Evolutionary conservation across 352 stramenopile species (phyloP).

Genomic region (Globisporangium spiculum): DNA sequence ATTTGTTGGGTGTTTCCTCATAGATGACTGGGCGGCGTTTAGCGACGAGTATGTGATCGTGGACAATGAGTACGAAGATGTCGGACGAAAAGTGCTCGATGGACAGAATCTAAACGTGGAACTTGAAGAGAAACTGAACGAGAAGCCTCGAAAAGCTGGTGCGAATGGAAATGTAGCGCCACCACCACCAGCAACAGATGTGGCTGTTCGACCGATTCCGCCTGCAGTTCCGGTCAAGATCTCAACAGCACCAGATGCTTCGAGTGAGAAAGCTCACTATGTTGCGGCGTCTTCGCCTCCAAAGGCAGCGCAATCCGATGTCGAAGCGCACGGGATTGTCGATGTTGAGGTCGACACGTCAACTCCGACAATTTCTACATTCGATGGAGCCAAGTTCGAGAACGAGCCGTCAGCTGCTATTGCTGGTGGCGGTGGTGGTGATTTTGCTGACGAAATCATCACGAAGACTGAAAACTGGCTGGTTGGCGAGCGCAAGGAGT

Average conservation of each 20-base stretch:
- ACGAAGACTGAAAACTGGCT: conserved; percentile 35
- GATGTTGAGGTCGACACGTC: conserved; percentile 33
- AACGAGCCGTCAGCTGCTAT: neutral
- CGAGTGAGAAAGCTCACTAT: conserved; percentile 17
- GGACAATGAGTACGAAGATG: conserved; percentile 78
- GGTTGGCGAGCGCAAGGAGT: conserved; percentile 36
- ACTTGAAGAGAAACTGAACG: conserved; percentile 35
- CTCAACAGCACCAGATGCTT: neutral
- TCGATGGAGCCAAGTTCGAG: neutral
- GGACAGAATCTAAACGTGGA: conserved; percentile 46
- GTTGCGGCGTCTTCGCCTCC: conserved; percentile 12
- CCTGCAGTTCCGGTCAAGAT: neutral
- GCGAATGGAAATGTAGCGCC: neutral
- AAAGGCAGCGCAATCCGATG: neutral
- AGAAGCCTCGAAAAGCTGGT: conserved; percentile 15
- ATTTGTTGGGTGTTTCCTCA: conserved; percentile 8
- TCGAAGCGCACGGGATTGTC: conserved; percentile 12
- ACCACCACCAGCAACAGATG: conserved; percentile 11
- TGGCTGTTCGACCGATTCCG: conserved; percentile 16
- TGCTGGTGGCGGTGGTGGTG: neutral
- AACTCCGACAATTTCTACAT: conserved; percentile 11
- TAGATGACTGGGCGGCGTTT: conserved; percentile 66
- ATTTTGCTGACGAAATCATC: neutral
- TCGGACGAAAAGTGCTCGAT: conserved; percentile 67
- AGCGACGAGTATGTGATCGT: conserved; percentile 85